phyloP scores from a whole-genome alignment of 1,139 yeast species.

The Zygoascus sp. region DNA sequence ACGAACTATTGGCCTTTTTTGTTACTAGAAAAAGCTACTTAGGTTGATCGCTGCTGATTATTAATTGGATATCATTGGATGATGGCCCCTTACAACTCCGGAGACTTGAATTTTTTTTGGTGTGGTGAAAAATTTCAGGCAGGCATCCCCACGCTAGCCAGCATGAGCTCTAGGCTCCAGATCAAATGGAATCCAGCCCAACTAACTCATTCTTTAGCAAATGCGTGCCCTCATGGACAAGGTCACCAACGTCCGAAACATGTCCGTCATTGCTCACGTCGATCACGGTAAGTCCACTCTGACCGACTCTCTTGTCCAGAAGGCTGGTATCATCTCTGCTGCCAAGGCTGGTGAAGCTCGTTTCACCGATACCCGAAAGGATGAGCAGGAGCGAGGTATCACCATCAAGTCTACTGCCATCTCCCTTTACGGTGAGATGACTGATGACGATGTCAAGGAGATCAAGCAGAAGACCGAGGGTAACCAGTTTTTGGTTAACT shows the following conservation, averaged over 20 bases:
- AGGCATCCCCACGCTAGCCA: too few relatives aligned
- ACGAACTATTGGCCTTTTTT: neutral
- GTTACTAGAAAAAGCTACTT: neutral
- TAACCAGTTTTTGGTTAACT: slow-evolving; percentile 92
- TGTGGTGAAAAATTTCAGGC: neutral
- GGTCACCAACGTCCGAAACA: slow-evolving; percentile 99
- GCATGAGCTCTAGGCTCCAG: neutral
- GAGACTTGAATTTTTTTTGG: neutral
- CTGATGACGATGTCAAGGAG: slow-evolving; percentile 89
- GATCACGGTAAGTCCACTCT: slow-evolving; percentile 98
- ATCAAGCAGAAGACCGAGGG: slow-evolving; percentile 94
- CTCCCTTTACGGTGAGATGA: slow-evolving; percentile 87
- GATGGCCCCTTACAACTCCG: neutral
- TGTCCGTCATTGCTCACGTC: slow-evolving; percentile 99
- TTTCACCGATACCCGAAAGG: slow-evolving; percentile 99
- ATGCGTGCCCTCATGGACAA: slow-evolving; percentile 99
- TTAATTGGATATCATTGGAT: neutral
- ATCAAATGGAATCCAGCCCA: neutral
- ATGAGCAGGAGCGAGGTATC: slow-evolving; percentile 99
- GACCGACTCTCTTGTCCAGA: slow-evolving; percentile 98
- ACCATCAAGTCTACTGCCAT: slow-evolving; percentile 99
- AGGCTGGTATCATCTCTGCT: slow-evolving; percentile 99
- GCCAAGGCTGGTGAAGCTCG: slow-evolving; percentile 99
- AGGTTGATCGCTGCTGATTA: neutral
- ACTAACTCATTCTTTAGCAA: slow-evolving; percentile 43